Base-by-base conservation (phyloP, 768 basidiomycete genomes). In the Hortiboletus flavorubellus region DNA sequence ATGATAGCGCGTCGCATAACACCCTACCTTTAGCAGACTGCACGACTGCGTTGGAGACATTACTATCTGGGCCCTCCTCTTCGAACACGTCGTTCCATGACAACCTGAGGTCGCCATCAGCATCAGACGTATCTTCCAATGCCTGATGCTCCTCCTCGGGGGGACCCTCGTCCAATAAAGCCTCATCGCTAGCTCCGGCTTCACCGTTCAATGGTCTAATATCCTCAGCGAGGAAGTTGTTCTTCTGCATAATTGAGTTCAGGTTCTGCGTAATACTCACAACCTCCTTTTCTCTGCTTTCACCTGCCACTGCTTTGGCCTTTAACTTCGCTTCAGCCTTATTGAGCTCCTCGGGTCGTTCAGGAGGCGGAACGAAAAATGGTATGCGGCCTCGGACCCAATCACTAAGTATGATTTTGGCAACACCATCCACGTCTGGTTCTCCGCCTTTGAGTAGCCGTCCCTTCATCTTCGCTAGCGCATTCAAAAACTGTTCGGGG, bases 351-450 rank as follows among this genome's bases (percentile, higher is more conserved):
- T 85, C 84, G 9, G 89, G 68, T 54, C 90, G 76, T 68, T 92
- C 93, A 52, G 96, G 96, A 14, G 97, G 97, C 12, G 88, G 69
- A 37, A 93, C 94, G 66, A 98, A 99, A 79, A 86, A 99, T 18
- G 97, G 97, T 66, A 99, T 96, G 63, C 93, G 88, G 8, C 96
- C 97, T 44, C 97, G 79, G 55, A 98, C 93, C 96, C 96, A 98
- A 70, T 98, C 97, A 69, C 87, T 91, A 65, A 99, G 73, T 45
- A 98, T 76, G 69, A 99, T 95, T 76, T 95, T 98, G 31, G 96
- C 89, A 30, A 95, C 93, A 4, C 89, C 82, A 65, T 98, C 91
- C 43, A 87, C 68, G 72, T 97, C 94, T 3, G 96, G 92, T 70
- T 98, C 96, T 56, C 97, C 97, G 46, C 93, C 92, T 66, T 93